A percentile compares a stretch with the other conserved stretches of the same genome.
Evolutionary conservation across 768 basidiomycete genomes (phyloP).

Genomic region (Chalciporus chontae): DNA sequence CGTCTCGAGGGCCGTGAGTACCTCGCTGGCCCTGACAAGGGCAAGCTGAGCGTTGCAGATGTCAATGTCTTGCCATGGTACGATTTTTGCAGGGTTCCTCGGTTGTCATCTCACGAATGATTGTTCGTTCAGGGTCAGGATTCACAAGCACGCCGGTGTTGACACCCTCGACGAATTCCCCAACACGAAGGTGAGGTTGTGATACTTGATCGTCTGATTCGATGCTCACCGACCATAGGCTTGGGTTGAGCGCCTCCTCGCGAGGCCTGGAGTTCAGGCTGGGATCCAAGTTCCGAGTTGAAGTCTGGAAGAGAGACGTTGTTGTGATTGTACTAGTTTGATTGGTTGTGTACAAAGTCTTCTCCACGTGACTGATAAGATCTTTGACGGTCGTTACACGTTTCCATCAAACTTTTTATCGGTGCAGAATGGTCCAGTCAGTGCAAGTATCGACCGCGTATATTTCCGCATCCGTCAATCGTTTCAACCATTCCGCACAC

Average conservation of each 20-base stretch:
- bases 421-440: constrained; percentile 10
- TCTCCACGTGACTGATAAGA: constrained; percentile 13
- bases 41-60: constrained; percentile 70
- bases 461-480: constrained; percentile 47
- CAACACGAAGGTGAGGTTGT: constrained; percentile 45
- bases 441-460: constrained; percentile 32
- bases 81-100: constrained; percentile 3
- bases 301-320: not conserved
- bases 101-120: not conserved
- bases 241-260: constrained; percentile 28
- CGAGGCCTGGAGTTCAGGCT: constrained; percentile 21
- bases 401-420: too few species aligned
- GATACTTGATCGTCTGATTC: too few species aligned
- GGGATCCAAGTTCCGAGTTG: constrained; percentile 18
- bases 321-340: not conserved
- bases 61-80: constrained; percentile 67
- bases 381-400: too few species aligned
- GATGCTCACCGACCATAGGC: constrained; percentile 13
- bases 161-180: constrained; percentile 63
- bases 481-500: constrained; percentile 40
- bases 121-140: constrained; percentile 47
- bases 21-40: constrained; percentile 71
- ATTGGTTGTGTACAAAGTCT: too few species aligned
- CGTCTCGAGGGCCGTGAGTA: constrained; percentile 73
- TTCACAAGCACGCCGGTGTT: constrained; percentile 46